Evolutionary conservation across 495 filamentous ascomycete species (phyloP).

Genomic region (Niebla homalea): DNA sequence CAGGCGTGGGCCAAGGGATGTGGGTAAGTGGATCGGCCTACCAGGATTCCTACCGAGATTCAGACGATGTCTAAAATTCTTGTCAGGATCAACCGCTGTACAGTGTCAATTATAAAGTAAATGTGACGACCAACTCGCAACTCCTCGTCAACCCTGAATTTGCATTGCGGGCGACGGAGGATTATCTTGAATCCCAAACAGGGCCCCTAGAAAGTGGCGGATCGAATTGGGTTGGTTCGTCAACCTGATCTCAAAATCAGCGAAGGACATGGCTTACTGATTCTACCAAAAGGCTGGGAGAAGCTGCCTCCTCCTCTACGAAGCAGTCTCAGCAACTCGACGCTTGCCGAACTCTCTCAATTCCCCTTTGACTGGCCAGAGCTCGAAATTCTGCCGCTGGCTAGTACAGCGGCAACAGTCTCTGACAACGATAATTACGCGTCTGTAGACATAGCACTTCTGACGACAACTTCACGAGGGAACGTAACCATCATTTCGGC

Average conservation of each 20-base stretch:
- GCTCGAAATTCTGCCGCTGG: constrained; percentile 32
- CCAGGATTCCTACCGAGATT: neutral
- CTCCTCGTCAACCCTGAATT: constrained; percentile 3
- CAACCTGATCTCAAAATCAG: neutral
- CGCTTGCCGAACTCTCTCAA: constrained; percentile 18
- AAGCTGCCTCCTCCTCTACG: constrained; percentile 30
- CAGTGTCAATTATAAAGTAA: constrained; percentile 18
- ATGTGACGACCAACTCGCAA: constrained; percentile 17
- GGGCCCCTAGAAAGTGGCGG: constrained; percentile 28
- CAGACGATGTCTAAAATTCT: neutral
- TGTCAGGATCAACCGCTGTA: constrained; percentile 20
- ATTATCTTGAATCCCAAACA: constrained; percentile 12
- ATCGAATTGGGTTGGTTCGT: neutral
- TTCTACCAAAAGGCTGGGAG: constrained; percentile 25
- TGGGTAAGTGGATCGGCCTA: constrained; percentile 6
- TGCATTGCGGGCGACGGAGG: neutral
- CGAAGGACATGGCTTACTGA: constrained; percentile 20
- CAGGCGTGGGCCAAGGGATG: constrained; percentile 37
- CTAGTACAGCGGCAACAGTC: constrained; percentile 12
- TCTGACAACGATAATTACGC: constrained; percentile 25
- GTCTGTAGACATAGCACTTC: constrained; percentile 27
- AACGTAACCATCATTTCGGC: constrained; percentile 18
- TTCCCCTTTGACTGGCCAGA: constrained; percentile 49
- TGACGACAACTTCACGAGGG: constrained; percentile 39
- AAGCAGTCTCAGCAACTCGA: constrained; percentile 15